Conservation (phyloP, 2,329 filamentous ascomycete species). For the Lachnellula occidentalis region DNA sequence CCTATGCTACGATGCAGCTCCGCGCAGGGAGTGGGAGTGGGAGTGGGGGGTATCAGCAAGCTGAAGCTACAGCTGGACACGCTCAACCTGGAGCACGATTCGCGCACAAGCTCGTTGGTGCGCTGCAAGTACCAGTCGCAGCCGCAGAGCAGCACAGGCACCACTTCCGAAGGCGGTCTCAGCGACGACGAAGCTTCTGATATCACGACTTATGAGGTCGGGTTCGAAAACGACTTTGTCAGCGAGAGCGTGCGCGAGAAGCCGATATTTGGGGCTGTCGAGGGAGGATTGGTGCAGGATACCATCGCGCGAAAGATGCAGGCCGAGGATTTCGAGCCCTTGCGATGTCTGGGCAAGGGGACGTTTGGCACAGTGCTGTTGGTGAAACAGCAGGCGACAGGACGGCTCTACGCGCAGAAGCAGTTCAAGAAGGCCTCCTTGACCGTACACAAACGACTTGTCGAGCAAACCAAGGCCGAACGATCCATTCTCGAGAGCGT, state of each 20-base stretch:
- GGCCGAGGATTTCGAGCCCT: slow-evolving; percentile 79
- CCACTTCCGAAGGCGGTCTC: slow-evolving; percentile 31
- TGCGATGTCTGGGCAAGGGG: slow-evolving; percentile 92
- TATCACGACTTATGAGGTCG: slow-evolving; percentile 78
- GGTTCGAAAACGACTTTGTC: slow-evolving; percentile 77
- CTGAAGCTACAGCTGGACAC: slow-evolving; percentile 77
- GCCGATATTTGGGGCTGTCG: slow-evolving; percentile 39
- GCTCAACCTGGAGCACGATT: slow-evolving; percentile 56
- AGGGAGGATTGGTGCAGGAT: slow-evolving; percentile 49
- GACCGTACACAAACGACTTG: slow-evolving; percentile 88
- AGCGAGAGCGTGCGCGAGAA: slow-evolving; percentile 52
- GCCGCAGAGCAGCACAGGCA: slow-evolving; percentile 42
- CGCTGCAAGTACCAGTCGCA: slow-evolving; percentile 51
- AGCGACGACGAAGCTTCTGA: slow-evolving; percentile 63
- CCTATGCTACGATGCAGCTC: slow-evolving; percentile 48
- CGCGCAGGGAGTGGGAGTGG: slow-evolving; percentile 49
- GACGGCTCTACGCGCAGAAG: slow-evolving; percentile 92
- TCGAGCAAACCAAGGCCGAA: slow-evolving; percentile 97
- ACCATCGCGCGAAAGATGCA: slow-evolving; percentile 70
- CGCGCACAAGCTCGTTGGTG: slow-evolving; percentile 52
- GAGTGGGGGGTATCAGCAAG: slow-evolving; percentile 72
- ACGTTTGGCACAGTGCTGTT: slow-evolving; percentile 92
- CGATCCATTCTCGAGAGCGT: slow-evolving; percentile 91
- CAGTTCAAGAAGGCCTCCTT: slow-evolving; percentile 97
- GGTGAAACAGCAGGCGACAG: slow-evolving; percentile 83